A percentile compares a stretch with the other conserved stretches of the same genome.
These are phyloP conservation scores for Echinosophora koreensis DNA, from an alignment of 306 rosid species.

Conservation along the genomic window DNA sequence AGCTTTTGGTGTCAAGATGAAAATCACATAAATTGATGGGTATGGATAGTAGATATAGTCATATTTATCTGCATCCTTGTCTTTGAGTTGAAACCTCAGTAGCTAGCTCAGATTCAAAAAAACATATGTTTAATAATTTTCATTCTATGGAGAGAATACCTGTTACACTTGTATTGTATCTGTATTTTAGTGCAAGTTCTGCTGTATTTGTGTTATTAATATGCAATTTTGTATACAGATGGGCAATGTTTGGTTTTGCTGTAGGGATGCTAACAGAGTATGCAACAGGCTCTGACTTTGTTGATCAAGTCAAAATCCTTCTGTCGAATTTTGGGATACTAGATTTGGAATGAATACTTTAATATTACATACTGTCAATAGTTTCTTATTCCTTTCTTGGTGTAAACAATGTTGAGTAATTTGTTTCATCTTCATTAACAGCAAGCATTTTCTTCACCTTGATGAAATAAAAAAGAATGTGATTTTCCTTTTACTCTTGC, in stretches of 20 bases:
- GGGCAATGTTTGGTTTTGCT: constrained; percentile 99
- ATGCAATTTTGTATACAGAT: constrained; percentile 60
- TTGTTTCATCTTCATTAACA: constrained; percentile 49
- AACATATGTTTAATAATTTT: constrained; percentile 19
- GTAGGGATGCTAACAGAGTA: constrained; percentile 88
- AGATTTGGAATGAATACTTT: constrained; percentile 74
- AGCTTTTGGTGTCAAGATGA: constrained; percentile 7
- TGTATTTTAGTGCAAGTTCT: constrained; percentile 9
- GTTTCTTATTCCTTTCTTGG: constrained; percentile 42
- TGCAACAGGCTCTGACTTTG: constrained; percentile 93
- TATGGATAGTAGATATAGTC: not conserved
- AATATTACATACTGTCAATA: constrained; percentile 34
- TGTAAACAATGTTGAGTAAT: constrained; percentile 56
- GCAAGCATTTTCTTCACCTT: constrained; percentile 43
- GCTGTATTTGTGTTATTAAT: constrained; percentile 10
- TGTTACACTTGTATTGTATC: not conserved
- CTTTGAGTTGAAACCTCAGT: constrained; percentile 13
- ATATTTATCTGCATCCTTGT: not conserved
- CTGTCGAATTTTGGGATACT: constrained; percentile 88
- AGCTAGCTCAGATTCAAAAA: constrained; percentile 19
- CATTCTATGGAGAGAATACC: not conserved
- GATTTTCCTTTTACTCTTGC: constrained; percentile 6
- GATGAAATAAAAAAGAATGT: constrained; percentile 10
- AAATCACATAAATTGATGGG: not conserved
- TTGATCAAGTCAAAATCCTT: constrained; percentile 94